Conservation (phyloP, 202 grass and related monocot genomes). For the Cymbopogon flexuosus region DNA sequence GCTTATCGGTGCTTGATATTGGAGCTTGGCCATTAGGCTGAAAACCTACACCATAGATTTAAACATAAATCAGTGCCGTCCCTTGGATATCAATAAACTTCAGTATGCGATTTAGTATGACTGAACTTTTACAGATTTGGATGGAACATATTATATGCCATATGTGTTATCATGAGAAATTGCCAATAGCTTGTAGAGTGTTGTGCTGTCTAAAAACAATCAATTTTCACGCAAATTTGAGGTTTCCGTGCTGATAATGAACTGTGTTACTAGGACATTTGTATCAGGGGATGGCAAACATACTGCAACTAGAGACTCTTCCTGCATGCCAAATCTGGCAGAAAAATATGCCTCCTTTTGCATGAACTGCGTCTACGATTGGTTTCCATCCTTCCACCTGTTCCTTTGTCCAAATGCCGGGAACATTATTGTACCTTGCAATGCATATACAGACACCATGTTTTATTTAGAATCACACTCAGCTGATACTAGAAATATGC, state of each 20-base stretch:
- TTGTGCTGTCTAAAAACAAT: no score
- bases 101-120: no score
- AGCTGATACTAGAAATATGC: no score
- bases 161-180: neutral
- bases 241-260: neutral
- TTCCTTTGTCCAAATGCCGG: constrained; percentile 48
- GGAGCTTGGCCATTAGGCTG: constrained; percentile 72
- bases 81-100: no score
- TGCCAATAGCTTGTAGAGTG: neutral
- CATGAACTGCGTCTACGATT: constrained; percentile 34
- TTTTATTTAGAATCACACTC: no score
- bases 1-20: constrained; percentile 62
- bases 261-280: neutral
- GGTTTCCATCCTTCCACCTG: constrained; percentile 49
- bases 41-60: constrained; percentile 37
- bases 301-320: constrained; percentile 42
- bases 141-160: neutral
- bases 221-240: neutral
- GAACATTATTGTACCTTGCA: constrained; percentile 35
- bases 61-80: neutral
- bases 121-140: no score
- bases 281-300: neutral
- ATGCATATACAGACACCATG: neutral
- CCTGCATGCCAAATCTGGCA: constrained; percentile 47
- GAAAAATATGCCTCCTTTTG: constrained; percentile 48